phyloP scores from a whole-genome alignment of 495 filamentous ascomycete species.

The Polyplosphaeria fusca region DNA sequence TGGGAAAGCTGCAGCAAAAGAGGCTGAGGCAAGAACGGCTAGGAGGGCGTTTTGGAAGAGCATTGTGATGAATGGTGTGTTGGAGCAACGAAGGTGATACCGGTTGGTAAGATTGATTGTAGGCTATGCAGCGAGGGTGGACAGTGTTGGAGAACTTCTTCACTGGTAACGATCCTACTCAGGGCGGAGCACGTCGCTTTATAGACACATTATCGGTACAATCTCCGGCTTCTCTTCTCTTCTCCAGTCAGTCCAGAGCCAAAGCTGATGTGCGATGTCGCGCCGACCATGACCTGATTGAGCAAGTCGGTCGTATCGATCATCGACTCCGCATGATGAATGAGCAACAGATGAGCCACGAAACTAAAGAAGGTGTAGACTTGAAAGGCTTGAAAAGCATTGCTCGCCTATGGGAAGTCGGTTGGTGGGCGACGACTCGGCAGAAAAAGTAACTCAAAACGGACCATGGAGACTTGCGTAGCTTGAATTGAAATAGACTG shows the following conservation, averaged over 20 bases:
- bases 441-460: too few species aligned
- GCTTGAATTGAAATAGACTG: too few species aligned
- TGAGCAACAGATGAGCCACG: not conserved
- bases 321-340: not conserved
- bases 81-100: not conserved
- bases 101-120: not conserved
- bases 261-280: too few species aligned
- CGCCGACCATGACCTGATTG: too few species aligned
- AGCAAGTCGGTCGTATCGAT: not conserved
- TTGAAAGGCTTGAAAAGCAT: too few species aligned
- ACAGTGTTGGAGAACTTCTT: not conserved
- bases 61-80: conserved; percentile 15
- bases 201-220: not conserved
- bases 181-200: not conserved
- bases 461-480: too few species aligned
- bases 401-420: too few species aligned
- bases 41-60: conserved; percentile 16
- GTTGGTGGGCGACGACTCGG: too few species aligned
- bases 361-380: not conserved
- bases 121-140: not conserved
- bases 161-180: not conserved
- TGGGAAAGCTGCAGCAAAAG: conserved; percentile 16
- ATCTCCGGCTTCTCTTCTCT: too few species aligned
- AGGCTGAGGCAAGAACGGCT: conserved; percentile 14
- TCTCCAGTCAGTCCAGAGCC: too few species aligned